These are phyloP conservation scores for Vanrija sp. DNA, from an alignment of 1,284 basidiomycete species.

Conservation along the genomic window DNA sequence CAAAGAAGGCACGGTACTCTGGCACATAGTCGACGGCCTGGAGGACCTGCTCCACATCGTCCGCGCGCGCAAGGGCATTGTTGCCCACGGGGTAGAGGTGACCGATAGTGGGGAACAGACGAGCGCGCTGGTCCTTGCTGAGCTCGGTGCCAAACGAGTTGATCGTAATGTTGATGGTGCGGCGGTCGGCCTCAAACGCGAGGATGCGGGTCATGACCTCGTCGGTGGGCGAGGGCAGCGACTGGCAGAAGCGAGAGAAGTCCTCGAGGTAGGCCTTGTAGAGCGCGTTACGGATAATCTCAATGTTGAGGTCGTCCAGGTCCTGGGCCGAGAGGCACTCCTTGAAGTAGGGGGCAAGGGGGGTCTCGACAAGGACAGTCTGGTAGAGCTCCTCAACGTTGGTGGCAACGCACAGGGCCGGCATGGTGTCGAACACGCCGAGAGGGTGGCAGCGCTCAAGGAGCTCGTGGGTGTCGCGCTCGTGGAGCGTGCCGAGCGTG, in stretches of 20 bases:
- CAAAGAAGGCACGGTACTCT: conserved; percentile 90
- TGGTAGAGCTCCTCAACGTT: conserved; percentile 99
- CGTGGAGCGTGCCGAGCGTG: conserved; percentile 95
- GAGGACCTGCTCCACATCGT: conserved; percentile 92
- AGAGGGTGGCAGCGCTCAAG: conserved; percentile 95
- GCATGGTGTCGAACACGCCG: conserved; percentile 97
- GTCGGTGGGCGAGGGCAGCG: conserved; percentile 75
- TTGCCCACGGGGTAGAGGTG: conserved; percentile 94
- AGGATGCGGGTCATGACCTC: conserved; percentile 88
- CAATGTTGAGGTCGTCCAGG: conserved; percentile 98
- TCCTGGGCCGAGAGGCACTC: conserved; percentile 92
- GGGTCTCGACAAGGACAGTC: conserved; percentile 94
- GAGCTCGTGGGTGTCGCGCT: conserved; percentile 94
- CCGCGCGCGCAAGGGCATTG: conserved; percentile 86
- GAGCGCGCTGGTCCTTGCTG: conserved; percentile 91
- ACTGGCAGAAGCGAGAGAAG: conserved; percentile 79
- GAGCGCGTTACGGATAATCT: conserved; percentile 99
- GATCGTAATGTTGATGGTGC: conserved; percentile 97
- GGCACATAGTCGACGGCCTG: conserved; percentile 78
- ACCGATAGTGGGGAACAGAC: conserved; percentile 90
- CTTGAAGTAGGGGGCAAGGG: conserved; percentile 94
- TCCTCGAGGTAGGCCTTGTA: conserved; percentile 99
- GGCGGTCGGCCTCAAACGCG: conserved; percentile 92
- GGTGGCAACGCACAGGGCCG: conserved; percentile 95
- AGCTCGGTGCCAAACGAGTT: conserved; percentile 97